These are phyloP conservation scores for Pseudomonodictys pantanalensis DNA, from an alignment of 495 filamentous ascomycete genomes.

Conservation along the genomic window DNA sequence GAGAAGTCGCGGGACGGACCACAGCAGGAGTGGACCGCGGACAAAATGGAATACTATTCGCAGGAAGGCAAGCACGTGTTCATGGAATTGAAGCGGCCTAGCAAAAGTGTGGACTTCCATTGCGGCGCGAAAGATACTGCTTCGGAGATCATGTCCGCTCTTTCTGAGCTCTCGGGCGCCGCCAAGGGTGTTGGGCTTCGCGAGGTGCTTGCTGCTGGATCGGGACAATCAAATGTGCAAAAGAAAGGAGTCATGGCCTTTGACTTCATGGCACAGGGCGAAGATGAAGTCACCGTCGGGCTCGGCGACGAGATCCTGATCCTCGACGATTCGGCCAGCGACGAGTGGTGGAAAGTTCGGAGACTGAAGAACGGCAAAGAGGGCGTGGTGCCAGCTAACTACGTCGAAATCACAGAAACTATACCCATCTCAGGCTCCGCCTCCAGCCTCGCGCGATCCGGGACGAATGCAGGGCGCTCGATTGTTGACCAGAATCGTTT, in stretches of 20 bases:
- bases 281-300: constrained; percentile 92
- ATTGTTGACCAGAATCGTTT: constrained; percentile 75
- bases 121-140: constrained; percentile 96
- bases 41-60: constrained; percentile 90
- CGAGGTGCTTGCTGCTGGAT: constrained; percentile 79
- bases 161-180: constrained; percentile 86
- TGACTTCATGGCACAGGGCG: constrained; percentile 93
- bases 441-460: constrained; percentile 46
- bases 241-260: constrained; percentile 84
- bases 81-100: constrained; percentile 83
- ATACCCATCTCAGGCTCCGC: constrained; percentile 39
- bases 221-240: constrained; percentile 60
- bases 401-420: constrained; percentile 78
- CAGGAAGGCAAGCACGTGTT: constrained; percentile 99
- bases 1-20: constrained; percentile 75
- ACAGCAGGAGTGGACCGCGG: constrained; percentile 87
- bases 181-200: constrained; percentile 77
- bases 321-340: constrained; percentile 83
- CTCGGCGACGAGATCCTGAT: constrained; percentile 89
- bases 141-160: constrained; percentile 79
- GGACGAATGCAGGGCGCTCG: constrained; percentile 66
- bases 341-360: constrained; percentile 98
- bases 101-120: constrained; percentile 92
- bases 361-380: constrained; percentile 86
- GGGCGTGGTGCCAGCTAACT: constrained; percentile 97